Evolutionary conservation across 257 asterid species (phyloP).

Genomic region (Solanum sejunctum): DNA sequence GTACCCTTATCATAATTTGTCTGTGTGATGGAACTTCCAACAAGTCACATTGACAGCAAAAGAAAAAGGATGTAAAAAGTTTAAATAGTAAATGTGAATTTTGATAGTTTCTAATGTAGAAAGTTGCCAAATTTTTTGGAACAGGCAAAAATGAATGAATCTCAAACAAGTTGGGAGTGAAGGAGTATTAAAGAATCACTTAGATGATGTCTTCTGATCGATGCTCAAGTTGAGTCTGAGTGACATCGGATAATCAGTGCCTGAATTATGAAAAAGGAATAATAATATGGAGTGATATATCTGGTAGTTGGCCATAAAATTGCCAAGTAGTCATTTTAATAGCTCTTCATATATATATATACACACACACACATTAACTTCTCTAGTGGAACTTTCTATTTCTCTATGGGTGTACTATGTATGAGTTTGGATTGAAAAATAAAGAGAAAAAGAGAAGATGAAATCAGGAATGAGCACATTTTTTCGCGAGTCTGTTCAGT

Average conservation of each 20-base stretch:
- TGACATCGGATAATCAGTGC: neutral
- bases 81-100: neutral
- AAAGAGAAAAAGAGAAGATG: neutral
- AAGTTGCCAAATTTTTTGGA: neutral
- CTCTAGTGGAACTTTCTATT: neutral
- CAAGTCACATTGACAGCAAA: neutral
- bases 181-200: neutral
- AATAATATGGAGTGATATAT: neutral
- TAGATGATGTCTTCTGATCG: neutral
- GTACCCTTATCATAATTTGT: neutral
- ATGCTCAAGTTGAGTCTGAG: neutral
- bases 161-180: neutral
- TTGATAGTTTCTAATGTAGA: neutral
- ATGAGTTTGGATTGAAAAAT: neutral
- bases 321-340: neutral
- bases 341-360: too few species aligned
- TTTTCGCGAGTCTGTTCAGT: neutral
- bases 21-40: neutral
- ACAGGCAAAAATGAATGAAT: neutral
- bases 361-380: neutral
- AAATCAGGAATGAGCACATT: neutral
- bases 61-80: neutral
- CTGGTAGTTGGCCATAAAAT: neutral
- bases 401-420: neutral
- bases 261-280: neutral